Base-by-base conservation (phyloP, 2,329 filamentous ascomycete genomes). In the Diplodia corticola region DNA sequence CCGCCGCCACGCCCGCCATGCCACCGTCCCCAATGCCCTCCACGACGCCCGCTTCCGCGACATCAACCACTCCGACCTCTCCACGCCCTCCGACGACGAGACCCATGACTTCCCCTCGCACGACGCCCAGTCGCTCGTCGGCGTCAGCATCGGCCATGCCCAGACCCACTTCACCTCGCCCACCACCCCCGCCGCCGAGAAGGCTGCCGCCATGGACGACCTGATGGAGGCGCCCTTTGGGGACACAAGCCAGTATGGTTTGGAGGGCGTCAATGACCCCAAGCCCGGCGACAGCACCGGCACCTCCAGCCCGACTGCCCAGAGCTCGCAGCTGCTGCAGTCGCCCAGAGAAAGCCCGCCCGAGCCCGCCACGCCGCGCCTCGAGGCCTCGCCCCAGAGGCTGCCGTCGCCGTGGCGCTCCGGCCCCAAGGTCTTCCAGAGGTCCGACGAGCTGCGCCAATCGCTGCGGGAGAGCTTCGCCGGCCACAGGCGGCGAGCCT, bases 161-260 rank as follows among this genome's bases (percentile, higher is more conserved):
- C 86, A 89, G 73, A 85, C 82, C 59, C 81, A 83, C 50, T 78
- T 88, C 73, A 84, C 81, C 40, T 85, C 85, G 20, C 82, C 85
- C 10, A 79, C 80, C 49, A 88, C 85, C 4, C 85, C 86, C 0
- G 84, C 83, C 10, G 82, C 82, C 22, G 86, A 88, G 72, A 88
- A 88, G 73, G 82, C 79, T n/a, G 83, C 84, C 2, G 82, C 82
- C 1, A 76, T 89, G 70, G 83, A 85, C 67, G 77, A 80, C 37
- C 69, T 71, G 17, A 74, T 76, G 22, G 81, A 80, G 4, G 80
- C 75, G 17, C 82, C 85, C 69, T 86, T 86, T 68, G 78, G 79
- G 3, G 49, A 67, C 2, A 73, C 77, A 46, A 77, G 77, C 61
- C 75, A 80, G 59, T 69, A 72, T 12, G 67, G 71, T 66, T 73